Evolutionary conservation across 2,329 filamentous ascomycete genomes (phyloP).

Genomic region (Aspergillus candidus): DNA sequence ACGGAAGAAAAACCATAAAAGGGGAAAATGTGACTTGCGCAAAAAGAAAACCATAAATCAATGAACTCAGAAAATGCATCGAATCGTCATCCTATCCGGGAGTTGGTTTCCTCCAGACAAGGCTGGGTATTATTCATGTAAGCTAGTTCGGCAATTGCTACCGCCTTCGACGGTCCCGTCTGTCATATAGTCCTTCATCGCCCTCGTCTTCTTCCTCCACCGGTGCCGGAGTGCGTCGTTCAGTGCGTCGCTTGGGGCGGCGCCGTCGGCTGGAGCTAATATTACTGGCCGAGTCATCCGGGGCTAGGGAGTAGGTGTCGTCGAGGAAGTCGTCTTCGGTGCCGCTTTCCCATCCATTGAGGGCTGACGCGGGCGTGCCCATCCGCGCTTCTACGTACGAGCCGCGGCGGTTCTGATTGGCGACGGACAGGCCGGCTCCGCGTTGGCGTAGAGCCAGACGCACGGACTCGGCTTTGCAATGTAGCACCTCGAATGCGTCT

Average conservation of each 20-base stretch:
- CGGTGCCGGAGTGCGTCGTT: slow-evolving; percentile 44
- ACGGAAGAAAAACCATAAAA: neutral
- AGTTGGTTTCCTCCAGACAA: too few species aligned
- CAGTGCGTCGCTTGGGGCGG: slow-evolving; percentile 42
- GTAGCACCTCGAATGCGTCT: slow-evolving; percentile 88
- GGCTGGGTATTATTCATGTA: too few species aligned
- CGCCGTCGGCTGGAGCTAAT: slow-evolving; percentile 42
- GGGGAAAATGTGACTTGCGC: neutral
- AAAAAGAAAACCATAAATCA: too few species aligned
- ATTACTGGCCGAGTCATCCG: slow-evolving; percentile 47
- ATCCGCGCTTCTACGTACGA: slow-evolving; percentile 37
- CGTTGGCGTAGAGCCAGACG: slow-evolving; percentile 74
- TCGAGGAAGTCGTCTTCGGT: slow-evolving; percentile 42
- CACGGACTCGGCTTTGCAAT: slow-evolving; percentile 74
- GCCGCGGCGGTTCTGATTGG: slow-evolving; percentile 41
- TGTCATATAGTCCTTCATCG: slow-evolving; percentile 20
- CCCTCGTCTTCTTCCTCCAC: slow-evolving; percentile 46
- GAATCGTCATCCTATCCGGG: too few species aligned
- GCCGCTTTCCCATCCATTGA: slow-evolving; percentile 34
- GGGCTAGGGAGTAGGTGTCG: slow-evolving; percentile 40
- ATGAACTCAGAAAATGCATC: neutral
- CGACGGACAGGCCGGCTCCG: slow-evolving; percentile 62
- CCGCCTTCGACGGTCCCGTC: slow-evolving; percentile 6
- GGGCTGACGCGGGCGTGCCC: slow-evolving; percentile 36
- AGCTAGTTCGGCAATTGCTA: too few species aligned